Base-by-base conservation (phyloP, 495 filamentous ascomycete genomes). In the Penicillium argentinense region DNA sequence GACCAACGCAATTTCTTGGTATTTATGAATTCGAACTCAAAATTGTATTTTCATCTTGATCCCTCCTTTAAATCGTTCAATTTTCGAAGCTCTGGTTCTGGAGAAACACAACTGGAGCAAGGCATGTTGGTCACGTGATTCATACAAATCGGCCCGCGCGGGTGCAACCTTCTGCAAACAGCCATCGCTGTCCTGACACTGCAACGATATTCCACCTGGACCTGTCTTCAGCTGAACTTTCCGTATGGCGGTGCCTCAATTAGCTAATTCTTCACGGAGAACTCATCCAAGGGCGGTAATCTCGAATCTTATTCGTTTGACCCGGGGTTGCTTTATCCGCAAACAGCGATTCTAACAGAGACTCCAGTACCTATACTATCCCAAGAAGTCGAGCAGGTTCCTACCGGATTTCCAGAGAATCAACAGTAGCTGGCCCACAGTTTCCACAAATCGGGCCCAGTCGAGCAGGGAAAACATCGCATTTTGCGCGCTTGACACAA, bases 151-250 rank as follows among this genome's bases (percentile, higher is more conserved):
- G 28, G 9, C 2, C n/a, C 22, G 2, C 22, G 2, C 39, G 45
- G 44, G 14, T 63, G 60, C 45, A 63, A 63, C 60, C 51, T 63
- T 55, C 60, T 45, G 51, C 58, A 61, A 49, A 14, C 60, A 38
- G 54, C 54, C n/a, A n/a, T n/a, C n/a, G n/a, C n/a, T n/a, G n/a
- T n/a, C n/a, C n/a, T n/a, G 33, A 51, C 13, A 37, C 21, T n/a
- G 11, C 17, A 9, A 19, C 38, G 34, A 9, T 21, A 46, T 14
- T 60, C 48, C 46, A 55, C 53, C 45, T 38, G 40, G 18, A 18
- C 34, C 22, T 39, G 9, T 23, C 22, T 18, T 3, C 16, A 9
- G 18, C 24, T 17, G 22, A 13, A 6, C 9, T 37, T 45, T 33
- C 30, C 33, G 47, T 30, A 6, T 6, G 17, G 39, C 6, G 0